A percentile compares a stretch with the other conserved stretches of the same genome.
Evolutionary conservation across 75 land plant genomes (phyloP).

Genomic region (Pinus taeda): DNA sequence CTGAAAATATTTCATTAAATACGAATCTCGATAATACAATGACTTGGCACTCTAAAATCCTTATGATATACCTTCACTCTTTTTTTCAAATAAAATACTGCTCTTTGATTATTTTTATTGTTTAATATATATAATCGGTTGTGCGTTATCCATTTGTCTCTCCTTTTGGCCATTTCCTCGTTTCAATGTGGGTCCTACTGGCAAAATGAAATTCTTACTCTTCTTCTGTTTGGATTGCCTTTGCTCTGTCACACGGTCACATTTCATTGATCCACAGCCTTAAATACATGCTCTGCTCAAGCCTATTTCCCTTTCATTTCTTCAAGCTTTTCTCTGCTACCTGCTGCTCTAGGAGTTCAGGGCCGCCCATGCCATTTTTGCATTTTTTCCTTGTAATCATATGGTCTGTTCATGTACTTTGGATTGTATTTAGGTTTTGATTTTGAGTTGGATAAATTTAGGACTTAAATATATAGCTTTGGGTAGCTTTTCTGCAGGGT

Average conservation of each 20-base stretch:
- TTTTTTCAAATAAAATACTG: not conserved
- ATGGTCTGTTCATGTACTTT: not conserved
- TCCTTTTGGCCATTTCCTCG: not conserved
- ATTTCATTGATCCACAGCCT: not conserved
- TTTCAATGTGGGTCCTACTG: not conserved
- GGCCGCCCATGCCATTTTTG: not conserved
- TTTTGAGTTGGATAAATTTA: not conserved
- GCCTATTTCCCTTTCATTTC: not conserved
- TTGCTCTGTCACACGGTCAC: not conserved
- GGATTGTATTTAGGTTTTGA: too few species aligned
- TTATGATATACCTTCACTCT: too few species aligned
- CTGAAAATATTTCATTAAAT: too few species aligned
- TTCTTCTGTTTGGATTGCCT: not conserved
- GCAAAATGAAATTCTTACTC: not conserved
- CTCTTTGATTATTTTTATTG: not conserved
- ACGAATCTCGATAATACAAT: too few species aligned
- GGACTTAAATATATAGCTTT: too few species aligned
- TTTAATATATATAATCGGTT: not conserved
- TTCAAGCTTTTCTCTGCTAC: not conserved
- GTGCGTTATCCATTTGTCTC: slow-evolving; percentile 10
- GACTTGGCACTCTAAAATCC: too few species aligned
- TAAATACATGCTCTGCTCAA: not conserved
- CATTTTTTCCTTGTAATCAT: not conserved
- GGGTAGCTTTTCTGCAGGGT: too few species aligned
- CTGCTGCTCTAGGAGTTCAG: not conserved